Evolutionary conservation across 805 yeast genomes (phyloP).

Genomic region (Naumovozyma baii): DNA sequence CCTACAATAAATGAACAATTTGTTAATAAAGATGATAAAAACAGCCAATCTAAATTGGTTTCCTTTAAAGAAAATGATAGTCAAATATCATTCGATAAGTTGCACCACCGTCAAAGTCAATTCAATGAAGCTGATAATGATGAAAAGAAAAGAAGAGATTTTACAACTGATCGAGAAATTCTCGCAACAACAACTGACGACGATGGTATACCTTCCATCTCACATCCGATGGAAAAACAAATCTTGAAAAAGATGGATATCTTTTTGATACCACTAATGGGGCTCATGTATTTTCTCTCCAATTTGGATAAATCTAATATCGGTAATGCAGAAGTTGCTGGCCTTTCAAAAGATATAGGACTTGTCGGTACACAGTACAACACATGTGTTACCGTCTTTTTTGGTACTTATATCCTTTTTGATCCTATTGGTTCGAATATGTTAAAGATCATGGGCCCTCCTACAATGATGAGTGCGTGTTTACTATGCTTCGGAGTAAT

Average conservation of each 20-base stretch:
- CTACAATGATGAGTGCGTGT: conserved; percentile 28
- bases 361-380: conserved; percentile 34
- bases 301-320: conserved; percentile 47
- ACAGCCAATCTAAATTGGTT: not conserved
- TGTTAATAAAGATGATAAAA: not conserved
- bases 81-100: not conserved
- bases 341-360: conserved; percentile 35
- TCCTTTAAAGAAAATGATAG: not conserved
- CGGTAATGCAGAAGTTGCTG: conserved; percentile 51
- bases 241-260: conserved; percentile 37
- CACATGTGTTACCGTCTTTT: conserved; percentile 37
- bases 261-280: conserved; percentile 36
- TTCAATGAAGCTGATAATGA: not conserved
- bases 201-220: conserved; percentile 19
- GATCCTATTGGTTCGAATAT: conserved; percentile 33
- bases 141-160: conserved; percentile 1
- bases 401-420: conserved; percentile 36
- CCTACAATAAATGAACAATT: not conserved
- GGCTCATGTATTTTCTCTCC: conserved; percentile 37
- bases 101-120: not conserved
- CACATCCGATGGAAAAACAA: conserved; percentile 26
- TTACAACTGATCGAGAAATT: conserved; percentile 12
- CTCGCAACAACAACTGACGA: conserved; percentile 21
- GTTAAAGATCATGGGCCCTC: conserved; percentile 32
- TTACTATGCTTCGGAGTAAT: conserved; percentile 33